A percentile compares a stretch with the other conserved stretches of the same genome.
phyloP scores from a whole-genome alignment of 352 stramenopile genomes.

The Phytophthora citrophthora region DNA sequence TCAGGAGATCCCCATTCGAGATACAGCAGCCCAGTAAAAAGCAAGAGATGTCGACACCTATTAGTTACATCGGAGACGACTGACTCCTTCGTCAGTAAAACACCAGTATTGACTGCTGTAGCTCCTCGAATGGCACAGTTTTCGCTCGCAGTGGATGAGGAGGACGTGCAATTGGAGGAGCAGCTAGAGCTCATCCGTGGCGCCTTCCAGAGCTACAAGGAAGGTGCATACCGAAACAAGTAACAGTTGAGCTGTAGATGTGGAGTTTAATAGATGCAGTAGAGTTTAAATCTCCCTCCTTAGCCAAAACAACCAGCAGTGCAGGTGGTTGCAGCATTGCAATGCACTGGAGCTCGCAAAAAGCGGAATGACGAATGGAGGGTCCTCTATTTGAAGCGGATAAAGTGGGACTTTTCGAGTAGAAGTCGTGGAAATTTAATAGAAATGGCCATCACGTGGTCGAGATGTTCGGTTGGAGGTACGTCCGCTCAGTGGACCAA shows the following conservation, averaged over 20 bases:
- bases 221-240: background rate
- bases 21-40: background rate
- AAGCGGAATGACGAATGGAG: constrained; percentile 12
- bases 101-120: constrained; percentile 1
- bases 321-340: constrained; percentile 25
- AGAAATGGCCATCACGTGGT: constrained; percentile 9
- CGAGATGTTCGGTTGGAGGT: background rate
- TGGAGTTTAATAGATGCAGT: background rate
- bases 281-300: background rate
- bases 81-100: background rate
- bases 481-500: constrained; percentile 20
- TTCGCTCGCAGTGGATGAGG: background rate
- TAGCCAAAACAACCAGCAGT: background rate
- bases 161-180: constrained; percentile 33
- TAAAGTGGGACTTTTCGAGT: constrained; percentile 3
- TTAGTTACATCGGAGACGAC: background rate
- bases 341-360: constrained; percentile 22
- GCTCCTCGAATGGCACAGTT: background rate
- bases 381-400: constrained; percentile 12
- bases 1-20: background rate
- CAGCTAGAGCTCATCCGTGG: constrained; percentile 48
- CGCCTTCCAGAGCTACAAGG: constrained; percentile 40
- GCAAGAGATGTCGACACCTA: background rate
- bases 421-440: constrained; percentile 15
- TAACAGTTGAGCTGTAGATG: background rate